These are phyloP conservation scores for Linnemannia schmuckeri DNA, from an alignment of 192 early-diverging fungal genomes.

Conservation along the genomic window DNA sequence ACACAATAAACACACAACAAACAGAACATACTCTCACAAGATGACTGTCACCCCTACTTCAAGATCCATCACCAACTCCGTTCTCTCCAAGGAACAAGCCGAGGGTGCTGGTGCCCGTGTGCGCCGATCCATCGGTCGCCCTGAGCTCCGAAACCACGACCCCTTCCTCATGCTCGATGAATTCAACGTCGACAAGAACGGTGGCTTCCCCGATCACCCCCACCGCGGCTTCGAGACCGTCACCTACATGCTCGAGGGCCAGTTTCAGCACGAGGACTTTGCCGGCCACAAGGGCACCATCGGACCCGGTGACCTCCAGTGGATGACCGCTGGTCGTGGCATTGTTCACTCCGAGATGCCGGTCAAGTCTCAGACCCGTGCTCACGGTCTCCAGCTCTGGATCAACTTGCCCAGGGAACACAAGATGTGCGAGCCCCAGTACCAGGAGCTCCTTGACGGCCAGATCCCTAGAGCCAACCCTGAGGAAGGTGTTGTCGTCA, in stretches of 20 bases:
- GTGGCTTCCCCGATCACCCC: constrained; percentile 63
- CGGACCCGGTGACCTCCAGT: constrained; percentile 67
- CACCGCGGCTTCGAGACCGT: constrained; percentile 79
- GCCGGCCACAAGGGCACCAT: constrained; percentile 65
- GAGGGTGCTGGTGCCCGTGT: constrained; percentile 89
- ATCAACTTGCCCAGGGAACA: constrained; percentile 66
- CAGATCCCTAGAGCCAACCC: constrained; percentile 35
- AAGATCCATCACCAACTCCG: constrained; percentile 24
- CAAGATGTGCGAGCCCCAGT: constrained; percentile 69
- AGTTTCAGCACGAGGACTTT: constrained; percentile 71
- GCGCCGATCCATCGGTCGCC: constrained; percentile 80
- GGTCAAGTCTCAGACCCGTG: constrained; percentile 49
- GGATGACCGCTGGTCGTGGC: constrained; percentile 79
- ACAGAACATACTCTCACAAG: not conserved
- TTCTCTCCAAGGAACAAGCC: constrained; percentile 57
- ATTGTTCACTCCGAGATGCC: constrained; percentile 73
- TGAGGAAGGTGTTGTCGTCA: constrained; percentile 15
- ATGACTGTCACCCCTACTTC: constrained; percentile 17
- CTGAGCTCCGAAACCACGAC: constrained; percentile 51
- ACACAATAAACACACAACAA: not conserved
- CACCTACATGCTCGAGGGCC: constrained; percentile 71
- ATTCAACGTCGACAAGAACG: constrained; percentile 50
- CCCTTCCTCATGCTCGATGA: constrained; percentile 57
- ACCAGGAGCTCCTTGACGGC: constrained; percentile 35
- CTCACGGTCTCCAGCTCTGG: constrained; percentile 71